A percentile compares a stretch with the other conserved stretches of the same genome.
phyloP scores from a whole-genome alignment of 2,329 filamentous ascomycete genomes.

The Botrytis cinerea region DNA sequence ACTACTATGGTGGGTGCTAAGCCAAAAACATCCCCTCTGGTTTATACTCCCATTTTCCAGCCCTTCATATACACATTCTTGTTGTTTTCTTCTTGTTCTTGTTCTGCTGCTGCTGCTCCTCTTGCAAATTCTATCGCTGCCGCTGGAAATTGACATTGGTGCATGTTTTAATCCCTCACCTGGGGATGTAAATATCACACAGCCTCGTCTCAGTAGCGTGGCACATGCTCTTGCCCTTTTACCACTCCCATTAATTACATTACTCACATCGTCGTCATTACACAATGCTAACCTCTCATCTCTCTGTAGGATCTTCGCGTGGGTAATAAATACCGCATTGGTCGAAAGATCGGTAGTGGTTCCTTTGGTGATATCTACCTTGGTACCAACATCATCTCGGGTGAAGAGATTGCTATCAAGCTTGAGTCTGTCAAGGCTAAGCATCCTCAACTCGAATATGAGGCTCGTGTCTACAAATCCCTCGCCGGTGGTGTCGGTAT shows the following conservation, averaged over 20 bases:
- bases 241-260: not conserved
- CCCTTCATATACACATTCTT: constrained; percentile 39
- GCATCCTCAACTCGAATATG: constrained; percentile 98
- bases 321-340: constrained; percentile 99
- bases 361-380: constrained; percentile 99
- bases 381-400: constrained; percentile 99
- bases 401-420: constrained; percentile 99
- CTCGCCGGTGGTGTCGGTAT: constrained; percentile 97
- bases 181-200: constrained; percentile 27
- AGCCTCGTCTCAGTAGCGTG: constrained; percentile 36
- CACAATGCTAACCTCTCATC: constrained; percentile 33
- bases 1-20: constrained; percentile 60
- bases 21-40: constrained; percentile 43
- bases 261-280: constrained; percentile 9
- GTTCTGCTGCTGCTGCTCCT: too few relatives aligned
- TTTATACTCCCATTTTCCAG: constrained; percentile 46
- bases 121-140: constrained; percentile 27
- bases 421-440: constrained; percentile 99
- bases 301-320: constrained; percentile 86
- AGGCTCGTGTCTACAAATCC: constrained; percentile 87
- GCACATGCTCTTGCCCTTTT: constrained; percentile 22
- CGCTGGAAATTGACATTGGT: constrained; percentile 14
- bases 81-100: constrained; percentile 22
- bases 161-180: constrained; percentile 19
- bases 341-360: constrained; percentile 97